These are phyloP conservation scores for Podospora appendiculata DNA, from an alignment of 495 filamentous ascomycete genomes.

Conservation along the genomic window DNA sequence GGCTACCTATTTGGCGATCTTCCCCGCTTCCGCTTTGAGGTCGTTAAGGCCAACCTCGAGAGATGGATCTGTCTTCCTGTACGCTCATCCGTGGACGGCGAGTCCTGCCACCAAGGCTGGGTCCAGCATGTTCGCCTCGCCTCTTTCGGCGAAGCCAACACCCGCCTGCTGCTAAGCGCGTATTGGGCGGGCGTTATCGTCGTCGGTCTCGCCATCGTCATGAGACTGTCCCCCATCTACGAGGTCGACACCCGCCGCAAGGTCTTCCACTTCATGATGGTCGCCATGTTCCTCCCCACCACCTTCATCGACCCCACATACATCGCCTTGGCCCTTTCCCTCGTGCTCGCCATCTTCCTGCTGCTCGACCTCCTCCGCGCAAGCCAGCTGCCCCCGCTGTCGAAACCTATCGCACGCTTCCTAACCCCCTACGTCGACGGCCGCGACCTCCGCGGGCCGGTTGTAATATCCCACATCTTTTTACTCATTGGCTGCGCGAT, in stretches of 20 bases:
- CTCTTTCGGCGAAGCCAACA: conserved; percentile 66
- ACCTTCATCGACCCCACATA: conserved; percentile 81
- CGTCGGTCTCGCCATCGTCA: conserved; percentile 63
- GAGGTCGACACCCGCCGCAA: conserved; percentile 97
- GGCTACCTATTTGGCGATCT: conserved; percentile 85
- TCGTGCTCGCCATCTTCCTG: conserved; percentile 75
- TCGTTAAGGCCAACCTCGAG: conserved; percentile 57
- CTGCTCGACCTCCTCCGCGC: conserved; percentile 84
- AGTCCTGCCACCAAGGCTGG: conserved; percentile 45
- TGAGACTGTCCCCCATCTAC: conserved; percentile 57
- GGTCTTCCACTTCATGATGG: conserved; percentile 98
- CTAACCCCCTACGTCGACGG: conserved; percentile 93
- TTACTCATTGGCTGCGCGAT: conserved; percentile 93
- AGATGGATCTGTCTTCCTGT: conserved; percentile 69
- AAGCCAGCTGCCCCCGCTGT: conserved; percentile 82
- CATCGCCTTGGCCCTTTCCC: conserved; percentile 62
- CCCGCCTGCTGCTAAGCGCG: conserved; percentile 64
- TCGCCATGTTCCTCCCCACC: conserved; percentile 84
- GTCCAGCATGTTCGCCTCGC: conserved; percentile 48
- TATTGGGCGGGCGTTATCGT: conserved; percentile 66
- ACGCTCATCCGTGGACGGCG: conserved; percentile 17
- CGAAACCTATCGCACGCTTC: conserved; percentile 73
- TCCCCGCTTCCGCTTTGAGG: conserved; percentile 54
- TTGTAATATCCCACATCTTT: conserved; percentile 94
- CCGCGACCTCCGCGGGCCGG: conserved; percentile 82